phyloP scores from a whole-genome alignment of 805 yeast genomes.

The Candida maesae region DNA sequence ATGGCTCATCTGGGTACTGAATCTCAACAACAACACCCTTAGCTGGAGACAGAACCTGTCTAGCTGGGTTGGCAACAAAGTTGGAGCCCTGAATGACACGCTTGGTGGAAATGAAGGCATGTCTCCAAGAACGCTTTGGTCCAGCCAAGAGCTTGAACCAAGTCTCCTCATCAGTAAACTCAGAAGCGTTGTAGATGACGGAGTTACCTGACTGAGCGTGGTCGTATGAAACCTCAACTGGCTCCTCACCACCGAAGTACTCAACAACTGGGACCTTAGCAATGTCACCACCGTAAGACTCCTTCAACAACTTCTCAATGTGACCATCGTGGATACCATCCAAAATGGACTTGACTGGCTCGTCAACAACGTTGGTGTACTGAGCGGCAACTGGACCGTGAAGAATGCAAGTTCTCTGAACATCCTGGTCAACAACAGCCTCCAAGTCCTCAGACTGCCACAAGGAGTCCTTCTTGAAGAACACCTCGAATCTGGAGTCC shows the following conservation, averaged over 20 bases:
- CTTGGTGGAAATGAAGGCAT: conserved; percentile 76
- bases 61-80: conserved; percentile 76
- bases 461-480: conserved; percentile 96
- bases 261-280: conserved; percentile 82
- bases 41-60: conserved; percentile 75
- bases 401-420: conserved; percentile 97
- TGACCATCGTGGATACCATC: conserved; percentile 91
- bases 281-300: conserved; percentile 66
- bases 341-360: conserved; percentile 87
- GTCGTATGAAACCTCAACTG: conserved; percentile 35
- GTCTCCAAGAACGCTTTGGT: conserved; percentile 75
- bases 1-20: conserved; percentile 43
- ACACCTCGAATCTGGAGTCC: conserved; percentile 90
- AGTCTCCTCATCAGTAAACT: conserved; percentile 31
- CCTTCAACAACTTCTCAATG: conserved; percentile 62
- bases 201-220: conserved; percentile 32
- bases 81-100: conserved; percentile 82
- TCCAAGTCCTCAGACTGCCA: conserved; percentile 99
- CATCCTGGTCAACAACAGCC: conserved; percentile 93
- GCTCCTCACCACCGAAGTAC: conserved; percentile 72
- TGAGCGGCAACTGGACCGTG: conserved; percentile 99
- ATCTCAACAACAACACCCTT: conserved; percentile 62
- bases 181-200: conserved; percentile 37
- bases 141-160: conserved; percentile 91
- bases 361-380: conserved; percentile 80